These are phyloP conservation scores for Trypanosoma theileri DNA, from an alignment of 208 protist genomes.

Conservation along the genomic window DNA sequence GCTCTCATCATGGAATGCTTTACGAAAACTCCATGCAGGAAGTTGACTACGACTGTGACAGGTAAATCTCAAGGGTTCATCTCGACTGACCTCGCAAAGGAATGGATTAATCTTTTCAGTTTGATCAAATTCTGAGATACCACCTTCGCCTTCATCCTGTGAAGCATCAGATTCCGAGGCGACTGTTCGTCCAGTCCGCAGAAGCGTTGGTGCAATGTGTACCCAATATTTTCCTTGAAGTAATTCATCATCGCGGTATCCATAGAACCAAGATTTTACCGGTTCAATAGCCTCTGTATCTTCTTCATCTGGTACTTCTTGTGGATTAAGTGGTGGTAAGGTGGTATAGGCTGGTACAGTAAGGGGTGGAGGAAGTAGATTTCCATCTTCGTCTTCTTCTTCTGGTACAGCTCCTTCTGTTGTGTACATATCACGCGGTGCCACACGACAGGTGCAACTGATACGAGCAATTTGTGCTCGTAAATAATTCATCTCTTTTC, in stretches of 20 bases:
- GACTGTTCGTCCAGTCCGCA: constrained; percentile 55
- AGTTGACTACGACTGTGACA: constrained; percentile 77
- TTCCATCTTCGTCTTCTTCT: constrained; percentile 82
- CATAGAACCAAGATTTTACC: constrained; percentile 73
- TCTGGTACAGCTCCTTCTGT: constrained; percentile 84
- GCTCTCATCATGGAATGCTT: constrained; percentile 77
- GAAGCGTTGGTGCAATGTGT: constrained; percentile 83
- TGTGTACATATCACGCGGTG: constrained; percentile 79
- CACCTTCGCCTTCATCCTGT: constrained; percentile 32
- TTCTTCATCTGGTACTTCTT: constrained; percentile 85
- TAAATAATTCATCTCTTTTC: constrained; percentile 92
- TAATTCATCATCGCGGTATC: constrained; percentile 87
- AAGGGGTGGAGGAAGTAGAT: constrained; percentile 49
- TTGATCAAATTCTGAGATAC: constrained; percentile 30
- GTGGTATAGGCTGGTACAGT: constrained; percentile 74
- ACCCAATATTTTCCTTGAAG: constrained; percentile 89
- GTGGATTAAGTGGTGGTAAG: constrained; percentile 79
- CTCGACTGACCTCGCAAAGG: constrained; percentile 71
- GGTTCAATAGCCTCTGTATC: constrained; percentile 66
- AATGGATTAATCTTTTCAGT: constrained; percentile 87
- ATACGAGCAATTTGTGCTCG: constrained; percentile 96
- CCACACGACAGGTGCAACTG: constrained; percentile 79
- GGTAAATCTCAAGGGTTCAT: constrained; percentile 65
- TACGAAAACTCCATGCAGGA: constrained; percentile 85
- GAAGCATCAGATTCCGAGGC: constrained; percentile 12